Percentiles rank a stretch among this genome's conserved stretches.
These are phyloP conservation scores for Populus alba DNA, from an alignment of 345 rosid genomes.

Conservation along the genomic window DNA sequence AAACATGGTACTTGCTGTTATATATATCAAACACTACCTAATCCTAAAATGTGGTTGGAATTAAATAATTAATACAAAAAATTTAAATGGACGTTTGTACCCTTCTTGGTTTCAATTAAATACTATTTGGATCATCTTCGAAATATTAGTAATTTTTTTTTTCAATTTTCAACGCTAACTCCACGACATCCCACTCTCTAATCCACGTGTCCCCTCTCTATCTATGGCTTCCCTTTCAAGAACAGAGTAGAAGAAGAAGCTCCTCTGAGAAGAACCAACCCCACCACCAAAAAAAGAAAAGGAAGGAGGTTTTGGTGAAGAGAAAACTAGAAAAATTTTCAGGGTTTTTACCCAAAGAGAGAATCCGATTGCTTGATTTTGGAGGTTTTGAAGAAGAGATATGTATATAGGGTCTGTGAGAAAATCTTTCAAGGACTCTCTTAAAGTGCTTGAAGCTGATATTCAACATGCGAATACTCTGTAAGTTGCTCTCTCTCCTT, in stretches of 20 bases:
- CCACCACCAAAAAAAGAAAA: slow-evolving; percentile 11
- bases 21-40: background rate
- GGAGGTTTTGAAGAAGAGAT: slow-evolving; percentile 10
- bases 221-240: slow-evolving; percentile 25
- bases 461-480: slow-evolving; percentile 67
- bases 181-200: slow-evolving; percentile 4
- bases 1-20: too few relatives aligned
- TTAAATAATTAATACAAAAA: too few relatives aligned
- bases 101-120: background rate
- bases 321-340: background rate
- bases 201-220: slow-evolving; percentile 30
- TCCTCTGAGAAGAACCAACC: slow-evolving; percentile 15
- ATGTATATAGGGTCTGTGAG: slow-evolving; percentile 54
- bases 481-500: slow-evolving; percentile 29
- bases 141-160: background rate
- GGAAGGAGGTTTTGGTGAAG: slow-evolving; percentile 16
- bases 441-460: slow-evolving; percentile 67
- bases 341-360: background rate
- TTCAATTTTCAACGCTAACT: slow-evolving; percentile 1
- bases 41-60: background rate
- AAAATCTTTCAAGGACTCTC: slow-evolving; percentile 49
- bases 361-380: background rate
- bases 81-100: background rate
- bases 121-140: background rate
- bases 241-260: slow-evolving; percentile 27